Percentiles rank a stretch among this genome's conserved stretches.
Evolutionary conservation across 169 alveolate genomes (phyloP).

Genomic region (Cryptosporidium felis): DNA sequence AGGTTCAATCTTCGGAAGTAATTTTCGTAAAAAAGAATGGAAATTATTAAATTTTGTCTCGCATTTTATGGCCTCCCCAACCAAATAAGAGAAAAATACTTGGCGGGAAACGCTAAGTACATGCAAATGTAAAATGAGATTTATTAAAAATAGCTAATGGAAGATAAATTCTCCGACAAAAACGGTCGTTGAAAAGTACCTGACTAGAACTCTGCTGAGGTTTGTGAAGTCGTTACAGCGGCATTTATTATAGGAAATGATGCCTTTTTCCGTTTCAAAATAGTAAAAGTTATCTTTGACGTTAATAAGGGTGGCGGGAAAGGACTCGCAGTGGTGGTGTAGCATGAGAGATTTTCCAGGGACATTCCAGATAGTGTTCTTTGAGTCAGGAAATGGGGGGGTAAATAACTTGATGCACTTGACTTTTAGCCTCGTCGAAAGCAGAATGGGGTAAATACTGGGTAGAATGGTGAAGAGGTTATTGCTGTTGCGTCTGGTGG

Average conservation of each 20-base stretch:
- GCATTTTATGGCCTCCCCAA: too few species aligned
- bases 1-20: too few species aligned
- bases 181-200: constrained; percentile 33
- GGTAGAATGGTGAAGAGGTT: neutral
- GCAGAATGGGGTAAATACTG: neutral
- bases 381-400: neutral
- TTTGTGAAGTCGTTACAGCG: constrained; percentile 2
- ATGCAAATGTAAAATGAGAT: neutral
- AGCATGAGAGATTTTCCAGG: constrained; percentile 67
- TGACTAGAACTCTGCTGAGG: constrained; percentile 12
- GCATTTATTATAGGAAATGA: constrained; percentile 27
- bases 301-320: constrained; percentile 8
- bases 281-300: constrained; percentile 6
- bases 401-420: neutral
- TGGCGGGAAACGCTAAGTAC: constrained; percentile 14
- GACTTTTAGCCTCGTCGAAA: neutral
- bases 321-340: constrained; percentile 23
- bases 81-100: too few species aligned
- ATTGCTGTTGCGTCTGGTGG: neutral
- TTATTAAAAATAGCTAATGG: neutral
- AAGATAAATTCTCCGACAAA: constrained; percentile 40
- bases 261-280: constrained; percentile 25
- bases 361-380: constrained; percentile 32
- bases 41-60: too few species aligned
- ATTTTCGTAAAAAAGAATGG: too few species aligned